Conservation (phyloP, 352 stramenopile species). For the Phytophthora colocasiae region DNA sequence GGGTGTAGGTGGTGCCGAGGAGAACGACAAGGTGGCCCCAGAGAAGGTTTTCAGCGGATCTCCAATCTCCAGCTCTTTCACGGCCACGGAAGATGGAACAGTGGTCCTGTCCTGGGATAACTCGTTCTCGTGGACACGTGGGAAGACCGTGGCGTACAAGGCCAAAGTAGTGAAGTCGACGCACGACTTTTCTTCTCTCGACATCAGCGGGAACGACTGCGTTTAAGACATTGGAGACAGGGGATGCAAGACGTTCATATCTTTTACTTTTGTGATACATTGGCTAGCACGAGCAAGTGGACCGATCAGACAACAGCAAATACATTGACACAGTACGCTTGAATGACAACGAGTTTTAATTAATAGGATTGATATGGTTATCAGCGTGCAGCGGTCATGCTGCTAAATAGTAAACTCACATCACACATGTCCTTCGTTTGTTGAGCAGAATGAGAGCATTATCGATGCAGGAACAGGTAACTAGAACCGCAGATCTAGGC, state of each 20-base stretch:
- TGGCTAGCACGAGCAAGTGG: not conserved
- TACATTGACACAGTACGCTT: not conserved
- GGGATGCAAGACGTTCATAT: slow-evolving; percentile 5
- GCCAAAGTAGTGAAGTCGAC: slow-evolving; percentile 80
- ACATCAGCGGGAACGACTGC: slow-evolving; percentile 80
- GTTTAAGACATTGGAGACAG: slow-evolving; percentile 31
- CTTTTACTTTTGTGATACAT: slow-evolving; percentile 1
- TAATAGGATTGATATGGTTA: not conserved
- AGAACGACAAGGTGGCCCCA: slow-evolving; percentile 61
- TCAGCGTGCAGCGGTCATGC: not conserved
- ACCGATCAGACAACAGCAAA: not conserved
- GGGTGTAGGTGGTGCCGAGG: slow-evolving; percentile 66
- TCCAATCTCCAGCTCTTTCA: slow-evolving; percentile 63
- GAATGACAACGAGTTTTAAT: not conserved
- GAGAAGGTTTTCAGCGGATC: slow-evolving; percentile 45
- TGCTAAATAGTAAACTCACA: slow-evolving; percentile 16
- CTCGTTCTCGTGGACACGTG: slow-evolving; percentile 70
- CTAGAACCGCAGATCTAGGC: slow-evolving; percentile 1
- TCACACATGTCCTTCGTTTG: not conserved
- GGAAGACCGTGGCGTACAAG: slow-evolving; percentile 80
- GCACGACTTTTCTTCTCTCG: slow-evolving; percentile 76
- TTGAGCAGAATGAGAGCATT: not conserved
- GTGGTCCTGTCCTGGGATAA: slow-evolving; percentile 83
- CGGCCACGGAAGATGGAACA: slow-evolving; percentile 65
- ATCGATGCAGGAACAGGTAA: too few species aligned